A percentile compares a stretch with the other conserved stretches of the same genome.
These are phyloP conservation scores for Exophiala viscosa DNA, from an alignment of 2,329 filamentous ascomycete genomes.

Conservation along the genomic window DNA sequence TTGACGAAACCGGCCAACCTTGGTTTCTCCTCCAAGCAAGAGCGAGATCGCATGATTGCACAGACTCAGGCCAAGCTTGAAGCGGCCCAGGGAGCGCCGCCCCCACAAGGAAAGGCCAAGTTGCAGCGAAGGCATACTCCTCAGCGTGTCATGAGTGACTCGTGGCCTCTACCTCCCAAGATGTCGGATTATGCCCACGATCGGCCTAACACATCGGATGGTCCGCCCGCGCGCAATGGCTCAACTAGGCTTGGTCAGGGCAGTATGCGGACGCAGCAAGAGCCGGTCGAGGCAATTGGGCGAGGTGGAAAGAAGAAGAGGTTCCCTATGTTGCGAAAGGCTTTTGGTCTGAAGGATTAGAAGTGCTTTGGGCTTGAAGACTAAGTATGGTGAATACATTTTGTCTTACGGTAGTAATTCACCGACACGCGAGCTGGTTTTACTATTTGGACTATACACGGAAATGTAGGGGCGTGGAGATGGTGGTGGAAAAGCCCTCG, in stretches of 20 bases:
- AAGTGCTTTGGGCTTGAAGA: background rate
- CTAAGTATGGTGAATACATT: too few relatives aligned
- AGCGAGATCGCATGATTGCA: constrained; percentile 61
- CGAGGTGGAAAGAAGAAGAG: constrained; percentile 43
- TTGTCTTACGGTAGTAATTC: too few relatives aligned
- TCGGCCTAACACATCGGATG: constrained; percentile 31
- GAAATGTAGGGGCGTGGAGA: too few relatives aligned
- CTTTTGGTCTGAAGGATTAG: constrained; percentile 40
- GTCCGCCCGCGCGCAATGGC: constrained; percentile 17
- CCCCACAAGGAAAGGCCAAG: constrained; percentile 34
- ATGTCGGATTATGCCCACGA: constrained; percentile 9
- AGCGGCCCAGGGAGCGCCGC: constrained; percentile 27
- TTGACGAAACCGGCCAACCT: constrained; percentile 55
- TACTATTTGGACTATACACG: too few relatives aligned
- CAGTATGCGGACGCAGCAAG: constrained; percentile 20
- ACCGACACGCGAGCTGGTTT: too few relatives aligned
- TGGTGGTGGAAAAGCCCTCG: too few relatives aligned
- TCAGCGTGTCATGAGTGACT: constrained; percentile 36
- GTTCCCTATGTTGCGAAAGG: constrained; percentile 43
- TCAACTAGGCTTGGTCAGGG: constrained; percentile 18
- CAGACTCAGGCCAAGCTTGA: constrained; percentile 51
- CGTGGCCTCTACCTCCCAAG: constrained; percentile 48
- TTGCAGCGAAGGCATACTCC: constrained; percentile 47
- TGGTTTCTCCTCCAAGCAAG: constrained; percentile 41
- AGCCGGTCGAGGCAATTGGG: constrained; percentile 19